A percentile compares a stretch with the other conserved stretches of the same genome.
These are phyloP conservation scores for Purpureocillium lavendulum DNA, from an alignment of 2,329 filamentous ascomycete species.

Conservation along the genomic window DNA sequence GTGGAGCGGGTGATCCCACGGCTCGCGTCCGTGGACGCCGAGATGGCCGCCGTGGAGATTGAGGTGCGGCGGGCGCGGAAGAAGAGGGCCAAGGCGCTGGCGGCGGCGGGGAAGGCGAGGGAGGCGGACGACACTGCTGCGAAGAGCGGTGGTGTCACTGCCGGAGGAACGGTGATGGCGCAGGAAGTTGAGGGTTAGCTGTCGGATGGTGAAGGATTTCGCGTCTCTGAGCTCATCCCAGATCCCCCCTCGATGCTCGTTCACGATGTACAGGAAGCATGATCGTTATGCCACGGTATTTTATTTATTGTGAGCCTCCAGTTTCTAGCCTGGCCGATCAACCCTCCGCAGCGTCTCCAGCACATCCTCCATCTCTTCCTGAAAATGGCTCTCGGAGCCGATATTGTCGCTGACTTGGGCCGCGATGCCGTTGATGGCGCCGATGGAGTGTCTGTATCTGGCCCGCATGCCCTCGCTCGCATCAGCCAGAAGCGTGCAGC, in stretches of 20 bases:
- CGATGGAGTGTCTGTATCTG: constrained; percentile 42
- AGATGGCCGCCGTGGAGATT: constrained; percentile 59
- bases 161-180: background rate
- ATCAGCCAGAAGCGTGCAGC: constrained; percentile 39
- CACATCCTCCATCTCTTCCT: constrained; percentile 38
- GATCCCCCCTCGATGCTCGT: too few relatives aligned
- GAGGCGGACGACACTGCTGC: constrained; percentile 5
- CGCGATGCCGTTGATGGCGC: constrained; percentile 40
- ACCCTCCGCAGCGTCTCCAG: constrained; percentile 16
- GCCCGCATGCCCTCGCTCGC: constrained; percentile 36
- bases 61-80: constrained; percentile 57
- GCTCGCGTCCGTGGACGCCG: constrained; percentile 47
- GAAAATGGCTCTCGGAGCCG: constrained; percentile 22
- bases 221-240: too few relatives aligned
- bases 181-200: too few relatives aligned
- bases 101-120: constrained; percentile 15
- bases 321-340: too few relatives aligned
- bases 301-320: too few relatives aligned
- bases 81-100: constrained; percentile 39
- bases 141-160: background rate
- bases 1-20: constrained; percentile 50
- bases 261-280: too few relatives aligned
- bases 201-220: too few relatives aligned
- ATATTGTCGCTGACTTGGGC: constrained; percentile 27
- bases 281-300: too few relatives aligned